Evolutionary conservation across 371 early-diverging fungal species (phyloP), one percentile per base, ranked within the genome.

Genomic region (Dinochytrium kinnereticum): DNA sequence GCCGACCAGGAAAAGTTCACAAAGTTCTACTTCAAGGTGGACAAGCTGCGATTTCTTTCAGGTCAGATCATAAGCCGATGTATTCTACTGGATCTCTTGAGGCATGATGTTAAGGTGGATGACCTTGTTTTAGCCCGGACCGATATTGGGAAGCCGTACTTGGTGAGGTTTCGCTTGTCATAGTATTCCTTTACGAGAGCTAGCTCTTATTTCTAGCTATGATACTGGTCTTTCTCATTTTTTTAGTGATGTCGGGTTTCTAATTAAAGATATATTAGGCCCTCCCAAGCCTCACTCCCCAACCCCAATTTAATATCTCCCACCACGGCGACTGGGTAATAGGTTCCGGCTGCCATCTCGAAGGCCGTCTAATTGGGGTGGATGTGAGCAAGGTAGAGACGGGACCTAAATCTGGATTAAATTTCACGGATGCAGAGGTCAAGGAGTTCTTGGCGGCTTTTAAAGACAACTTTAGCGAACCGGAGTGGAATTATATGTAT

Each of bases 241-340:
- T n/a, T n/a, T n/a, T n/a, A n/a, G n/a, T n/a, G n/a, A n/a, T 55
- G 24, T 26, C 57, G 36, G 36, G 24, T 17, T 33, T 34, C 30
- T 53, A 26, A 5, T 53, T 53, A 26, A 26, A 24, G 5, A 26
- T n/a, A 13, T 53, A 53, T 53, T 61, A 53, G 30, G 3, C 30
- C 7, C 36, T 13, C 61, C 61, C 30, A 7, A 17, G 39, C 36
- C 34, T 31, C 37, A 19, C 24, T 24, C 65, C 55, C 34, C 59
- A 31, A 33, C 40, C 71, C 64, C 66, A 86, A 68, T 89, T 85
- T 69, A 90, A 90, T 79, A 74, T 81, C 44, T 88, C 89, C 15
- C 91, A 90, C 81, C 87, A 88, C 73, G 89, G 89, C n/a, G 80
- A 87, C 77, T 90, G 87, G 88, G 87, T 88, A 24, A 81, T 87